Base-by-base conservation (phyloP, 306 rosid species). In the Calophaca sinica region DNA sequence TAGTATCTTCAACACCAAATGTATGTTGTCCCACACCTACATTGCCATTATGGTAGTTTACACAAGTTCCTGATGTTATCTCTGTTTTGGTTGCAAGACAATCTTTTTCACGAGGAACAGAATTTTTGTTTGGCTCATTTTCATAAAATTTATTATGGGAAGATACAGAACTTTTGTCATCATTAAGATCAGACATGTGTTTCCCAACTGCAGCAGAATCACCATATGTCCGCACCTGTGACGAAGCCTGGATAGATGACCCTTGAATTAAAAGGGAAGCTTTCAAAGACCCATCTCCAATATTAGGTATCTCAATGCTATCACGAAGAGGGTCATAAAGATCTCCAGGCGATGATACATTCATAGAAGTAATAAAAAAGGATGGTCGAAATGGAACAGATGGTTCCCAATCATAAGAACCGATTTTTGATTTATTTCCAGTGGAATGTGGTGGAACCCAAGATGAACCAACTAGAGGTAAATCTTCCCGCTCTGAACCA, bases 381-480 rank as follows among this genome's bases (percentile, higher is more conserved):
- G 96, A 88, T 66, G 97, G 99, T 70, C 65, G 89, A 82, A 94
- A 92, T 46, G 99, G 99, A 65, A 86, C 77, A 73, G 97, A 94
- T 62, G 99, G 97, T 79, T 90, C 96, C 99, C 99, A 94, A 80
- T 87, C 88, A 70, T 83, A 63, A 32, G 86, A 88, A 80, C 81
- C 29, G 60, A 79, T 50, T 80, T 79, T 86, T 33, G 68, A 54
- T 83, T 78, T 86, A 81, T 68, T 76, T 69, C 85, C 86, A 55
- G 79, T 45, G 70, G 86, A 63, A 68, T 11, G 76, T 59, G 62
- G 62, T 45, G 81, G 57, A 72, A 72, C 76, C 48, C 75, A 76
- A 50, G 80, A 86, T 53, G 86, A 75, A 82, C 71, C 59, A 39
- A 57, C 67, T 5, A 50, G 63, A 48, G 87, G 81, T 7, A 79